Evolutionary conservation across 805 yeast species (phyloP), one percentile per base, ranked within the genome.

Genomic region (Suhomyces pyralidae): DNA sequence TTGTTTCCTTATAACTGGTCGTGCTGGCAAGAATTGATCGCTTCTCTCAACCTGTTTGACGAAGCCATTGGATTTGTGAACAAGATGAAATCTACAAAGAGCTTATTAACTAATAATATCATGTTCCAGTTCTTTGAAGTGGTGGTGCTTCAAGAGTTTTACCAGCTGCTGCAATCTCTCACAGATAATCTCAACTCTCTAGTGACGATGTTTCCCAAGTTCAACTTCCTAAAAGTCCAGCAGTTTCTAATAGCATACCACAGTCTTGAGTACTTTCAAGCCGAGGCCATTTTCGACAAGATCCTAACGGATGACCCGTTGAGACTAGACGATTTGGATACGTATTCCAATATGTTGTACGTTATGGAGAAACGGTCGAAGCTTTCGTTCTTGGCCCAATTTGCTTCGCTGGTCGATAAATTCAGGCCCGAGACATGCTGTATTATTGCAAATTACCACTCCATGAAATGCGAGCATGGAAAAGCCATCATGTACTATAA

Each of bases 351-450:
- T 68, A 89, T 94, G 66, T 77, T 94, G 36, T 94, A 92, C 63
- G 98, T 94, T 40, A 89, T 90, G 88, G 97, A 91, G 62, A 89
- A 90, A 66, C 80, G 83, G 55, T 79, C 96, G 1, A 92, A 94
- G 66, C 75, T 94, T 24, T 86, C 97, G 20, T 89, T 81, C 59
- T 69, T 94, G 47, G 97, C 98, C 0, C 97, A 92, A 63, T 81
- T 85, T 64, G 89, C 96, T 0, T 80, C 88, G 0, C 83, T 83
- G 46, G 82, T 91, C 8, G 97, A 94, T 68, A 85, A 83, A 63
- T 90, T 89, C 66, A 78, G 97, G 50, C 92, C 97, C 0, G 99
- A 94, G 66, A 88, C 97, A 1, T 92, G 97, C 68, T 91, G 97
- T 63, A 87, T 94, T 22, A 78, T 92, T 24, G 99, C 97, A 2